A percentile compares a stretch with the other conserved stretches of the same genome.
These are phyloP conservation scores for Nitzschia putrida DNA, from an alignment of 108 stramenopile species.

Conservation along the genomic window DNA sequence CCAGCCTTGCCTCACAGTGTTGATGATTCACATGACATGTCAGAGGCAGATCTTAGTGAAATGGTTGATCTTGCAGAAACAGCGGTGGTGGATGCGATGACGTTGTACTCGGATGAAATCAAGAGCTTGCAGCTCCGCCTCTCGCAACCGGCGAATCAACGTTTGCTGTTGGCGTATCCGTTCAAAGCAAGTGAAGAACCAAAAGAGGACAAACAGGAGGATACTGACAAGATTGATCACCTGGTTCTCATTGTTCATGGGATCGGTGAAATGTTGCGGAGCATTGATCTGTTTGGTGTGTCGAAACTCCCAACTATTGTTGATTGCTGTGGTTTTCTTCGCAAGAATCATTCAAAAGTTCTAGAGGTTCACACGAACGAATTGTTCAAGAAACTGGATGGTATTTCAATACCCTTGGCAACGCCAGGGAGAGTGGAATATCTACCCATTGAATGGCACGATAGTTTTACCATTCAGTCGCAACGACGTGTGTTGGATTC, in stretches of 20 bases:
- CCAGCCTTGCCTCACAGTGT: neutral
- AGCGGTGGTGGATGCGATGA: conserved; percentile 4
- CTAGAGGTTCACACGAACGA: conserved; percentile 27
- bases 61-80: conserved; percentile 2
- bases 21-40: neutral
- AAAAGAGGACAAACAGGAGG: conserved; percentile 12
- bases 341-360: conserved; percentile 64
- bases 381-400: conserved; percentile 21
- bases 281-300: conserved; percentile 65
- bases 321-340: conserved; percentile 64
- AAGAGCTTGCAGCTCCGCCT: neutral
- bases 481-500: conserved; percentile 26
- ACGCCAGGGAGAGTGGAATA: conserved; percentile 58
- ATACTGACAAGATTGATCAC: conserved; percentile 57
- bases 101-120: conserved; percentile 9
- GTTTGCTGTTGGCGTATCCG: conserved; percentile 13
- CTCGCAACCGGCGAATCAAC: conserved; percentile 8
- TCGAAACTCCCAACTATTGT: conserved; percentile 61
- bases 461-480: conserved; percentile 60
- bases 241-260: conserved; percentile 79
- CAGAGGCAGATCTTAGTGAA: neutral
- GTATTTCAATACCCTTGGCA: neutral
- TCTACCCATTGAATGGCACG: conserved; percentile 83
- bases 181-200: conserved; percentile 6
- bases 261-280: conserved; percentile 71